Percentiles rank a stretch among this genome's conserved stretches.
These are phyloP conservation scores for Thalassiosira livingstoniorum DNA, from an alignment of 352 stramenopile species.

Conservation along the genomic window DNA sequence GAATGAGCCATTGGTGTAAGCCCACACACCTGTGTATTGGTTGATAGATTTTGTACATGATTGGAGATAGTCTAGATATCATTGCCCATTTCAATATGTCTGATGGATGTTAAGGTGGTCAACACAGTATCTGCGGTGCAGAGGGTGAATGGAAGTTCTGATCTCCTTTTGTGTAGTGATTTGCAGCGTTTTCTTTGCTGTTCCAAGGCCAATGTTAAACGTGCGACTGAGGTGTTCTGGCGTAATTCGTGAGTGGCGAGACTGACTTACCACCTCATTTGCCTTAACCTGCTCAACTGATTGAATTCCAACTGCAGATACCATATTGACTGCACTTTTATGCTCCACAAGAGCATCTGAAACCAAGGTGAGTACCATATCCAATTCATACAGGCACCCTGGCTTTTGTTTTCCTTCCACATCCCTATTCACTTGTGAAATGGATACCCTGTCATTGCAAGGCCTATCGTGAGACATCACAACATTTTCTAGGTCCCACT, in stretches of 20 bases:
- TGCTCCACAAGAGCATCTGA: too few relatives aligned
- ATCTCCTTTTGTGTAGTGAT: constrained; percentile 18
- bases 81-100: background rate
- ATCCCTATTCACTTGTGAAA: background rate
- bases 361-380: too few relatives aligned
- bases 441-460: too few relatives aligned
- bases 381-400: too few relatives aligned
- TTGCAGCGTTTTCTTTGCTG: constrained; percentile 4
- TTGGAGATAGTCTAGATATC: constrained; percentile 4
- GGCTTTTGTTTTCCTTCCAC: background rate
- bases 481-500: background rate
- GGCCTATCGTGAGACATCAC: background rate
- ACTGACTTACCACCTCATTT: background rate
- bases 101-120: constrained; percentile 11
- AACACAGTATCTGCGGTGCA: background rate
- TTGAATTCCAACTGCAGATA: background rate
- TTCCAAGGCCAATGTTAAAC: constrained; percentile 3
- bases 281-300: background rate
- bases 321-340: too few relatives aligned
- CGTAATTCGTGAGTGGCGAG: background rate
- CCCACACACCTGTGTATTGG: too few relatives aligned
- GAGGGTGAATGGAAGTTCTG: background rate
- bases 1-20: too few relatives aligned
- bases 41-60: too few relatives aligned
- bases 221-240: background rate